phyloP scores from a whole-genome alignment of 73 alveolate species.

The Tetrahymena malaccensis region DNA sequence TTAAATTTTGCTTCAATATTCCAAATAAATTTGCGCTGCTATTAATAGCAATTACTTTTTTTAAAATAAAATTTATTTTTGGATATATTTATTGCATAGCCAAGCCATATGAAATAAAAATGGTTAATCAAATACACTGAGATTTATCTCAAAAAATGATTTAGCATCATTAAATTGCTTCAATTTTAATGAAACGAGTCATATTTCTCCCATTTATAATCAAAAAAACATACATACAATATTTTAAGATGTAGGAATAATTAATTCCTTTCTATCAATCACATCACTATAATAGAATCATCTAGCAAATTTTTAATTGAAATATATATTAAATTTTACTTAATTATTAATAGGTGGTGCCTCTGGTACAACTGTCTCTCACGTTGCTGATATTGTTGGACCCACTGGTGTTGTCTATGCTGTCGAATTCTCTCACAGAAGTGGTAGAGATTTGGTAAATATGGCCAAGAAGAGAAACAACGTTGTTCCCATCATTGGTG shows the following conservation, averaged over 20 bases:
- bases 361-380: slow-evolving; percentile 98
- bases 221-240: too few relatives aligned
- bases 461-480: slow-evolving; percentile 86
- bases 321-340: not conserved
- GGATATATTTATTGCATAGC: not conserved
- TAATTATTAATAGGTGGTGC: slow-evolving; percentile 84
- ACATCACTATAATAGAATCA: not conserved
- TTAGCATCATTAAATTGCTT: too few relatives aligned
- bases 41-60: not conserved
- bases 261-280: too few relatives aligned
- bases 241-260: not conserved
- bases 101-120: too few relatives aligned
- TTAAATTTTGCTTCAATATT: not conserved
- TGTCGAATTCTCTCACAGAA: slow-evolving; percentile 96
- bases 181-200: too few relatives aligned
- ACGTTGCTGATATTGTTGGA: slow-evolving; percentile 98
- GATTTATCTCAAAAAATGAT: too few relatives aligned
- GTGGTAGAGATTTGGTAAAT: slow-evolving; percentile 98
- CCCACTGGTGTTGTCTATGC: slow-evolving; percentile 96
- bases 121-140: not conserved
- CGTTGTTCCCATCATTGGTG: slow-evolving; percentile 98
- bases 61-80: too few relatives aligned
- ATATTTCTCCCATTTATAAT: too few relatives aligned
- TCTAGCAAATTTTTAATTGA: not conserved
- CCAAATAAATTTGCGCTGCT: not conserved